Evolutionary conservation across 2,329 filamentous ascomycete species (phyloP).

Genomic region (Trichoderma brevicompactum): DNA sequence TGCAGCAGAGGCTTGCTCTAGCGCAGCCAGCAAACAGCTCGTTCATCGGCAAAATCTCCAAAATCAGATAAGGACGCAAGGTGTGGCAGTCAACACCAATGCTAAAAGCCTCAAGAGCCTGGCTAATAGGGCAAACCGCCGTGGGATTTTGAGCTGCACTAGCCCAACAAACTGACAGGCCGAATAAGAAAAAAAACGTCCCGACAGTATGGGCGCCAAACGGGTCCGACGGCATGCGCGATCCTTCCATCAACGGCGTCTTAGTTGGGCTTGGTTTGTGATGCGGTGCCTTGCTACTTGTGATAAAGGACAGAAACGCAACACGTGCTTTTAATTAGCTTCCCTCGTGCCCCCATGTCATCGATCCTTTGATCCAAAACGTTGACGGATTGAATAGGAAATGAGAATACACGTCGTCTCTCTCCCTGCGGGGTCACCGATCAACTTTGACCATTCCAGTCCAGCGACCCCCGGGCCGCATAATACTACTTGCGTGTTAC

Average conservation of each 20-base stretch:
- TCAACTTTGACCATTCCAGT: constrained; percentile 14
- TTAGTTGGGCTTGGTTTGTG: neutral
- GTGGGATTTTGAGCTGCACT: neutral
- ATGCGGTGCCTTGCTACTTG: neutral
- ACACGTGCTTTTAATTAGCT: constrained; percentile 16
- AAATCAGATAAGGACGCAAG: neutral
- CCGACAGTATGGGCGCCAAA: constrained; percentile 7
- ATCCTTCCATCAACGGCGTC: neutral
- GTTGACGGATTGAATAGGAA: neutral
- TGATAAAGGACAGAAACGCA: neutral
- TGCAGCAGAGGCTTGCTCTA: constrained; percentile 11
- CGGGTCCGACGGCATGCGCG: constrained; percentile 21
- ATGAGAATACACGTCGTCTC: neutral
- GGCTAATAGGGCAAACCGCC: neutral
- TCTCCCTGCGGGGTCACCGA: constrained; percentile 2
- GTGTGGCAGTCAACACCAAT: neutral
- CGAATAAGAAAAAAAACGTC: neutral
- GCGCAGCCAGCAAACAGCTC: neutral
- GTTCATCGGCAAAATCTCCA: neutral
- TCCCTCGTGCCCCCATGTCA: neutral
- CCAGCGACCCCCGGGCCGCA: neutral
- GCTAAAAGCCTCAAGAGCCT: neutral
- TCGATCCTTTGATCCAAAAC: constrained; percentile 5
- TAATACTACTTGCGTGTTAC: neutral
- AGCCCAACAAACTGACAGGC: neutral